Base-by-base conservation (phyloP, 441 rosid genomes). In the Euphorbia schlechtendalii region DNA sequence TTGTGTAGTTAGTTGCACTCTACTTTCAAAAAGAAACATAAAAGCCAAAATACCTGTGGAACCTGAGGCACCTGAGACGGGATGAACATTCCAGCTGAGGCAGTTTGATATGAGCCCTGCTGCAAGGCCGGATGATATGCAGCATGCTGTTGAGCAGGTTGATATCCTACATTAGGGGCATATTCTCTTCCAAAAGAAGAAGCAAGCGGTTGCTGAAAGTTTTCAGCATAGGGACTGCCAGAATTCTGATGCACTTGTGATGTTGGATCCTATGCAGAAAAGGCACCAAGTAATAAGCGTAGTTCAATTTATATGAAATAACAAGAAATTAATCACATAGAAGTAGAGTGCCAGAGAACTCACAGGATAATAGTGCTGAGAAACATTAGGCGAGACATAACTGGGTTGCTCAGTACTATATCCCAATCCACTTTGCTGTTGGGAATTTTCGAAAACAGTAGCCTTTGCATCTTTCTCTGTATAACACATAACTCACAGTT, bases 301-400 rank as follows among this genome's bases (percentile, higher is more conserved):
- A 14, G 43, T 17, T 61, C 18, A 32, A 3, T 15, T 41, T 60
- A 5, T 14, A 61, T 61, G 41, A 56, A 52, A 51, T 30, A 77
- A 64, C 4, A 36, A 36, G 9, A 52, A 53, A 48, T 60, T n/a
- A n/a, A 34, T 59, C 62, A 17, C 43, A 61, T 43, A 43, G 59
- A 57, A 40, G 59, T 38, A 34, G 54, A 49, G 45, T 40, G 56
- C 65, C 12, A 64, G 49, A 55, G 51, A 21, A 68, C 56, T 57
- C 32, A 93, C 97, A 84, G 67, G 87, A 84, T 85, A 86, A 76
- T 84, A 78, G 56, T 67, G 77, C 62, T 78, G 84, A 59, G 86
- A 55, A 65, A 79, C 15, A 40, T 75, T 77, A 66, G 56, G 70
- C 25, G 53, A 40, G 22, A 74, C 74, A 64, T 30, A 76, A 65